Conservation (phyloP, 2,329 filamentous ascomycete genomes). For the Thielaviopsis euricoi region DNA sequence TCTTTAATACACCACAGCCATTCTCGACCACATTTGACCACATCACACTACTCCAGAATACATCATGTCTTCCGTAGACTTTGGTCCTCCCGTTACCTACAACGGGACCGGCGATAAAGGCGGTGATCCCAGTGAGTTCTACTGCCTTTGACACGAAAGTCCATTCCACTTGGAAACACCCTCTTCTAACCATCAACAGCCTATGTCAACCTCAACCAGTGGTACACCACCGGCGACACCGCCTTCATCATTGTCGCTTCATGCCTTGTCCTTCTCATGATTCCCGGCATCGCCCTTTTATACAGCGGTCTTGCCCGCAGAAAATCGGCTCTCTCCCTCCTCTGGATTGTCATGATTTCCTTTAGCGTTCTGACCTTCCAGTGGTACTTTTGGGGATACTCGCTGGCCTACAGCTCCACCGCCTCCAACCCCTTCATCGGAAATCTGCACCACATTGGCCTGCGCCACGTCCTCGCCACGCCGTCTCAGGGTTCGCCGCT, state of each 20-base stretch:
- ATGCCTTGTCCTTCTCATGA: slow-evolving; percentile 92
- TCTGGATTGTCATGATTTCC: slow-evolving; percentile 94
- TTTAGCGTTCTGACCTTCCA: slow-evolving; percentile 86
- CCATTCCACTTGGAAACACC: not conserved
- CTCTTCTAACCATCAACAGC: slow-evolving; percentile 29
- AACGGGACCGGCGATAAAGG: slow-evolving; percentile 51
- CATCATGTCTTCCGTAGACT: slow-evolving; percentile 42
- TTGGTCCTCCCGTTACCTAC: slow-evolving; percentile 41
- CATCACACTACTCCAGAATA: not conserved
- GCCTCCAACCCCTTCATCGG: slow-evolving; percentile 85
- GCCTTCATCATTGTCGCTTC: slow-evolving; percentile 82
- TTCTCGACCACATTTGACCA: not conserved
- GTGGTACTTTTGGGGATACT: slow-evolving; percentile 99
- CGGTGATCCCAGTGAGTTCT: slow-evolving; percentile 42
- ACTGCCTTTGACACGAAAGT: not conserved
- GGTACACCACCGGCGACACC: slow-evolving; percentile 82
- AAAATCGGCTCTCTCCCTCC: slow-evolving; percentile 92
- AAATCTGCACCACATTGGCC: slow-evolving; percentile 72
- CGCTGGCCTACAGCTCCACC: slow-evolving; percentile 70
- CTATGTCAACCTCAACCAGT: slow-evolving; percentile 83
- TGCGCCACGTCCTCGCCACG: slow-evolving; percentile 65
- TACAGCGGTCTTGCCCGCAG: slow-evolving; percentile 94
- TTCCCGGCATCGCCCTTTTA: slow-evolving; percentile 90
- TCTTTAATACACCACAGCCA: not conserved
- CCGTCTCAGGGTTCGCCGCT: slow-evolving; percentile 83